Evolutionary conservation across 805 yeast species (phyloP), one percentile per base, ranked within the genome.

Genomic region (Myxozyma sirexii): DNA sequence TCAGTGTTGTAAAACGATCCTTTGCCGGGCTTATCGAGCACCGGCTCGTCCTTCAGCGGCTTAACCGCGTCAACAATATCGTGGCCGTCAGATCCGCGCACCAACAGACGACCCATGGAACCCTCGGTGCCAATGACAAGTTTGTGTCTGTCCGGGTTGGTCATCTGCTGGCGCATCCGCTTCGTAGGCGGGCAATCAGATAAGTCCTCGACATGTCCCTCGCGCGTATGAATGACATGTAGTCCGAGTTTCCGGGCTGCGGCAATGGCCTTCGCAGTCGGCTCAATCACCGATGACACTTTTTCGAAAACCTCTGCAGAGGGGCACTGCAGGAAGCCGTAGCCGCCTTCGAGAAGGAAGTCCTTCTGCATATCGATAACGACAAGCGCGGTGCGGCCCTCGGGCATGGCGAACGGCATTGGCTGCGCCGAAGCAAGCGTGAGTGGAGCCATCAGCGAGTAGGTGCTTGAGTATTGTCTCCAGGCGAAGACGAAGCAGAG

Each of bases 361-460:
- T 72, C 75, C 59, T 73, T 59, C 61, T 72, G 75, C 74, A 72
- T 71, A 56, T 72, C 74, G 38, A 72, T 72, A 45, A 72, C 69
- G 29, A 72, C 57, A 24, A 72, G 61, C 12, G 75, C 75, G 5
- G 71, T 65, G 38, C 64, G 55, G 23, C 56, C 60, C 31, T 38
- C 58, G 7, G 69, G 68, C 26, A 68, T 66, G 35, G 60, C 61
- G 54, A 68, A 68, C 23, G 63, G 54, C 38, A 47, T 46, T 3
- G 64, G 64, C 52, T 29, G 39, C 13, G 64, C 64, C 24, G 62
- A 17, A 21, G 38, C 23, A 27, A 60, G 51, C 4, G 55, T n/a
- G 3, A 60, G 26, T 4, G 58, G 59, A 17, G 56, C 62, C 64
- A 60, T 60, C 37, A n/a, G n/a, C n/a, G n/a, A n/a, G 3, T 5